Evolutionary conservation across 371 early-diverging fungal genomes (phyloP).

Genomic region (Lichtheimia corymbifera): DNA sequence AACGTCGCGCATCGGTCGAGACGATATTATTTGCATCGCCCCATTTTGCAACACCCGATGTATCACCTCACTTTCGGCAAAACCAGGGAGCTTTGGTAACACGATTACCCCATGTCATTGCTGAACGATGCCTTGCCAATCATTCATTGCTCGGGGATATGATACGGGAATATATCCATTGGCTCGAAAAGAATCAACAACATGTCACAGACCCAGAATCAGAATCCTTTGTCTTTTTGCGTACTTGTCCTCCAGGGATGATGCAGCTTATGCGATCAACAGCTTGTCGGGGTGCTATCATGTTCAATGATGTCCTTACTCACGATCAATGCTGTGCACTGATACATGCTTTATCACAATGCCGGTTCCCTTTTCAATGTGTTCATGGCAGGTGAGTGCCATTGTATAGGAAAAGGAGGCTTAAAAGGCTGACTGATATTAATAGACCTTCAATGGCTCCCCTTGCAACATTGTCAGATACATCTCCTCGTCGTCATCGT

Average conservation of each 20-base stretch:
- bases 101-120: constrained; percentile 56
- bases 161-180: constrained; percentile 51
- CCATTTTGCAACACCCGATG: constrained; percentile 31
- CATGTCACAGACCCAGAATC: constrained; percentile 4
- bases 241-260: constrained; percentile 65
- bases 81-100: constrained; percentile 7
- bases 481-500: not conserved
- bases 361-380: constrained; percentile 70
- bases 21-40: constrained; percentile 12
- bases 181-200: constrained; percentile 22
- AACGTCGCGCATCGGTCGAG: not conserved
- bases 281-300: constrained; percentile 80
- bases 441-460: constrained; percentile 3
- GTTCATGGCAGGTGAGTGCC: constrained; percentile 58
- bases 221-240: constrained; percentile 10
- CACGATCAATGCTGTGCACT: constrained; percentile 52
- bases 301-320: constrained; percentile 71
- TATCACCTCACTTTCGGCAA: constrained; percentile 22
- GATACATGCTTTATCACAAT: constrained; percentile 51
- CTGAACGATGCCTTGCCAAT: constrained; percentile 63
- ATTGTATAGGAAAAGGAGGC: too few relatives aligned
- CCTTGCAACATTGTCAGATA: not conserved
- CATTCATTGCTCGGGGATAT: constrained; percentile 50
- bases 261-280: constrained; percentile 71
- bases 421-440: not conserved